Percentiles rank a stretch among this genome's conserved stretches.
These are phyloP conservation scores for Trametopsis cervina DNA, from an alignment of 768 basidiomycete species.

Conservation along the genomic window DNA sequence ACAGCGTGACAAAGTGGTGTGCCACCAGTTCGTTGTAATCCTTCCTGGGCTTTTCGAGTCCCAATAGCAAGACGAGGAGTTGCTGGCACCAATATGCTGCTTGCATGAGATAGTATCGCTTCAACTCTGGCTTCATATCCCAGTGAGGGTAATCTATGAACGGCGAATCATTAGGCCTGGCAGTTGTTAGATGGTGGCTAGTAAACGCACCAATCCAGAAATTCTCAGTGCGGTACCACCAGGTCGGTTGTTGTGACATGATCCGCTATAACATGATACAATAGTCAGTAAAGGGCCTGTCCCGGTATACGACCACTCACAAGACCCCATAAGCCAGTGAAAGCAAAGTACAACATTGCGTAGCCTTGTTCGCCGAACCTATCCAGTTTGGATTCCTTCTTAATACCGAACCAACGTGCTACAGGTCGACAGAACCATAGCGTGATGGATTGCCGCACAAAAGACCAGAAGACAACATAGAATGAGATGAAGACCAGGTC, in stretches of 20 bases:
- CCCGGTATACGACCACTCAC: conserved; percentile 40
- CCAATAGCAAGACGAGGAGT: conserved; percentile 72
- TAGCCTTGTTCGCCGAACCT: conserved; percentile 93
- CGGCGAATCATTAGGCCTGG: background rate
- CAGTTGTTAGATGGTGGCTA: background rate
- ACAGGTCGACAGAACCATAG: conserved; percentile 59
- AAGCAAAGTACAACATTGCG: conserved; percentile 70
- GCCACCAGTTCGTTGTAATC: conserved; percentile 83
- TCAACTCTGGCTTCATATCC: conserved; percentile 79
- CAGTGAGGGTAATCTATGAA: conserved; percentile 80
- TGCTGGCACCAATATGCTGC: conserved; percentile 94
- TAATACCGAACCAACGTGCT: conserved; percentile 66
- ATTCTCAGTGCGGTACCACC: conserved; percentile 76
- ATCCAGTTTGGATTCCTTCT: conserved; percentile 56
- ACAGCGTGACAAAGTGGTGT: conserved; percentile 92
- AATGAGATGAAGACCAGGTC: conserved; percentile 80
- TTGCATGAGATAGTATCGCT: conserved; percentile 92
- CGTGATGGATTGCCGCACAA: conserved; percentile 71
- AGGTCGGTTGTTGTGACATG: conserved; percentile 76
- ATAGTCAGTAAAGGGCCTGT: background rate
- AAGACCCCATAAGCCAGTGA: conserved; percentile 69
- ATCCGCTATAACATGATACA: conserved; percentile 46
- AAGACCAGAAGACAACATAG: conserved; percentile 84
- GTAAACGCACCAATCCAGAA: conserved; percentile 72
- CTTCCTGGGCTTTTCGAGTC: conserved; percentile 91